A percentile compares a stretch with the other conserved stretches of the same genome.
These are phyloP conservation scores for Wallemia hederae DNA, from an alignment of 1,284 basidiomycete species.

Conservation along the genomic window DNA sequence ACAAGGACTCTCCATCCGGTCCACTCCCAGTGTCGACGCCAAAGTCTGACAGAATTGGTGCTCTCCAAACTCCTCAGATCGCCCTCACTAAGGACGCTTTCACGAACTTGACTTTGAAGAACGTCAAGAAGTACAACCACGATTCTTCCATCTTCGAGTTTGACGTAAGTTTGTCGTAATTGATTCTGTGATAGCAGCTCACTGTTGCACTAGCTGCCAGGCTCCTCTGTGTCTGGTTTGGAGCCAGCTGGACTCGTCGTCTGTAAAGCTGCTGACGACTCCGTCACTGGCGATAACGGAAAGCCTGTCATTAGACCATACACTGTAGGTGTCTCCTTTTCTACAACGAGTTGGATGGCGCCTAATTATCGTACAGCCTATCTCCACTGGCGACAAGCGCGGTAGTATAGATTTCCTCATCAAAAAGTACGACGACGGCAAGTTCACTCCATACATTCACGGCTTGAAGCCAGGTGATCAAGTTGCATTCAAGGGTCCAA, in stretches of 20 bases:
- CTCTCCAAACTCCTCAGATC: neutral
- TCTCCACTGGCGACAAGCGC: conserved; percentile 36
- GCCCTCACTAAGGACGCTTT: conserved; percentile 23
- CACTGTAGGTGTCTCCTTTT: conserved; percentile 11
- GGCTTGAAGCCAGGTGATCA: conserved; percentile 45
- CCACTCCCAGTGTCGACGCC: neutral
- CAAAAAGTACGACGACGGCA: conserved; percentile 40
- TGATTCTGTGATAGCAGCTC: conserved; percentile 2
- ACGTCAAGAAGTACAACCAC: conserved; percentile 70
- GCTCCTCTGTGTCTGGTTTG: conserved; percentile 41
- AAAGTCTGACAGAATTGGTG: neutral
- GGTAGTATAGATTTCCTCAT: conserved; percentile 56
- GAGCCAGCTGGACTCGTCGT: conserved; percentile 27
- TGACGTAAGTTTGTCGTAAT: neutral
- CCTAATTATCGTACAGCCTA: conserved; percentile 34
- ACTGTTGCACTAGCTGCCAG: conserved; percentile 30
- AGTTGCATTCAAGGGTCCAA: conserved; percentile 66
- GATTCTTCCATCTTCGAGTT: conserved; percentile 36
- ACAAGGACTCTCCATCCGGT: neutral
- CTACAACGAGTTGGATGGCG: too few relatives aligned
- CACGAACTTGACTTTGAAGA: conserved; percentile 49
- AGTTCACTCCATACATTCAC: conserved; percentile 48
- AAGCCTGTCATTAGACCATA: conserved; percentile 51
- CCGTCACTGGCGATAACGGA: conserved; percentile 36
- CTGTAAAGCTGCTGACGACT: conserved; percentile 19